Evolutionary conservation across 225 moss, liverwort and hornwort genomes (phyloP), one percentile per base, ranked within the genome.

Genomic region (Polytrichum commune): DNA sequence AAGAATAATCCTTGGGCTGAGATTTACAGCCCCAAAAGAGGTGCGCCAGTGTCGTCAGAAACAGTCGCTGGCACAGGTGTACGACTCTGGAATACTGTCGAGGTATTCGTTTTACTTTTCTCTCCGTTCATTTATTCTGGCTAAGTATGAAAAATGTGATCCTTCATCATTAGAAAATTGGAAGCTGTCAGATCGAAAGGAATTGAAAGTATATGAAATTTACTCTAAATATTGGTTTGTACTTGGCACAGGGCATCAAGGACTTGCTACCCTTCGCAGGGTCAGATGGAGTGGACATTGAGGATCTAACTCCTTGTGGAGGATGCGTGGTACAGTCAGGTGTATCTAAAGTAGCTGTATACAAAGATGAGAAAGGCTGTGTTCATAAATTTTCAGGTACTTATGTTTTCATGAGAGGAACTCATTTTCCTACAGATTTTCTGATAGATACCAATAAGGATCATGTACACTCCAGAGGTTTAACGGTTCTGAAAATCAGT

Each of bases 291-390:
- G 70, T 85, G 29, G 78, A 85, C 30, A 82, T 88, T 8, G 88
- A 88, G 69, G 88, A 85, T 27, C 58, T 88, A 16, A 72, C 71
- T n/a, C 80, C 76, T 27, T 80, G 80, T 55, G 80, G 76, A 58
- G 88, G 85, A 54, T 84, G 84, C 35, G 88, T 88, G 55, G 76
- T 80, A 19, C 75, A 85, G 63, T 68, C 69, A 18, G 85, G 85
- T 29, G 70, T 85, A 55, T 71, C 63, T 29, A 88, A 88, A 72
- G 58, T 88, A 57, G 85, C 88, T 1, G 85, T 88, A 23, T 85
- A 85, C 76, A 83, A 85, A 69, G 88, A 88, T 1, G 82, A 66
- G 57, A 73, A 80, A n/a, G 82, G 80, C 24, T 8, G 19, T 18
- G 73, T 85, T 2, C 80, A 88, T 74, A 76, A 85, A 64, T 83